Percentiles rank a stretch among this genome's conserved stretches.
Conservation (phyloP, 176 grass and related monocot genomes). For the Musa beccarii region DNA sequence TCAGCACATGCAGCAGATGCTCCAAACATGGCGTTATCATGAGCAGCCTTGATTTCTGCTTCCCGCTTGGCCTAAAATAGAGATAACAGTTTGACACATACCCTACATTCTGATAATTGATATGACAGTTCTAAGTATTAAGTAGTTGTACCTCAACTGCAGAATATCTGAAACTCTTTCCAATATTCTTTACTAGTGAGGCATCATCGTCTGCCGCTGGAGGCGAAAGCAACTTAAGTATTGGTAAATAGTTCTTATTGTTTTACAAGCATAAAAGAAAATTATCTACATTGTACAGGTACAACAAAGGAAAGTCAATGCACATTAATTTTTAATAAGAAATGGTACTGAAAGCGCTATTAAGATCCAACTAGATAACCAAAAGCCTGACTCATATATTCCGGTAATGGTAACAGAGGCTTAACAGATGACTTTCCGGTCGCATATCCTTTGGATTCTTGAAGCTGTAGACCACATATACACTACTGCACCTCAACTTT, state of each 20-base stretch:
- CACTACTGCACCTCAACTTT: too few relatives aligned
- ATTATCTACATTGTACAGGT: background rate
- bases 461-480: background rate
- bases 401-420: background rate
- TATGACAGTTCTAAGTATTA: background rate
- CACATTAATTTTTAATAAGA: too few relatives aligned
- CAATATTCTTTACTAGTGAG: slow-evolving; percentile 66
- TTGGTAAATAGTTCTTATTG: too few relatives aligned
- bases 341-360: background rate
- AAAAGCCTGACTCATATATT: background rate
- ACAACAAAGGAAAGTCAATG: background rate
- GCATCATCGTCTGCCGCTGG: slow-evolving; percentile 80
- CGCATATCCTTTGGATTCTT: background rate
- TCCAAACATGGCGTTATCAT: slow-evolving; percentile 93
- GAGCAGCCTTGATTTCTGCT: slow-evolving; percentile 64
- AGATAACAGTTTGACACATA: slow-evolving; percentile 9
- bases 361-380: background rate
- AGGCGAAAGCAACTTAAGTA: slow-evolving; percentile 13
- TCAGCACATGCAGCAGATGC: slow-evolving; percentile 32
- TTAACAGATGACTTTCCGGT: background rate
- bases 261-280: too few relatives aligned
- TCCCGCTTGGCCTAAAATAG: slow-evolving; percentile 59
- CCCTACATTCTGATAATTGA: background rate
- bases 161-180: slow-evolving; percentile 83
- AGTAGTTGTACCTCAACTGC: slow-evolving; percentile 53